These are phyloP conservation scores for Detonula confervacea DNA, from an alignment of 352 stramenopile species.

Conservation along the genomic window DNA sequence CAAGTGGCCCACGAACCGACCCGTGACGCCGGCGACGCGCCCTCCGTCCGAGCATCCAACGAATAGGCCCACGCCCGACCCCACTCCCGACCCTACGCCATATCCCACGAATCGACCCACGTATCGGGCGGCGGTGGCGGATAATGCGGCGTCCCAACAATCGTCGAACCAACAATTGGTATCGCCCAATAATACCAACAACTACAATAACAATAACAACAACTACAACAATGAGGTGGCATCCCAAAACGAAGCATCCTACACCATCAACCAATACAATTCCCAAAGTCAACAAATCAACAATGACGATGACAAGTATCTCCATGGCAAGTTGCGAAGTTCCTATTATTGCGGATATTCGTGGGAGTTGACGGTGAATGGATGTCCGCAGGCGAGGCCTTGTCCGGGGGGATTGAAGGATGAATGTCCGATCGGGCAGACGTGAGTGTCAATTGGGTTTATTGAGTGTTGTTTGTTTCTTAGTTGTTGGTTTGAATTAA, in stretches of 20 bases:
- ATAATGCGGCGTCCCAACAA: no score
- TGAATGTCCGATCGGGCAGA: conserved; percentile 16
- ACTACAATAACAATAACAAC: no score
- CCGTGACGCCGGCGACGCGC: no score
- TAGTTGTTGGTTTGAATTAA: no score
- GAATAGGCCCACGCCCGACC: neutral
- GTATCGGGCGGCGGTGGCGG: no score
- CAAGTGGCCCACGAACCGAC: conserved; percentile 1
- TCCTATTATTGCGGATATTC: conserved; percentile 38
- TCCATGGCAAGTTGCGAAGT: conserved; percentile 24
- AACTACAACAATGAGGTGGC: no score
- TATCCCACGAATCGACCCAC: neutral
- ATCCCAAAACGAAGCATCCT: no score
- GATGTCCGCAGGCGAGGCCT: conserved; percentile 14
- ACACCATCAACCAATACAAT: no score
- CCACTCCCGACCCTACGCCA: neutral
- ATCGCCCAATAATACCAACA: no score
- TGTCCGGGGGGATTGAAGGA: conserved; percentile 21
- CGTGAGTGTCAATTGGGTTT: no score
- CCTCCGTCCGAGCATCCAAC: conserved; percentile 7
- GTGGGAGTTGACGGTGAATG: conserved; percentile 28
- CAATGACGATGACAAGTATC: conserved; percentile 19
- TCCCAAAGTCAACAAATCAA: no score
- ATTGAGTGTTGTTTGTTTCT: neutral
- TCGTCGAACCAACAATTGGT: no score